These are phyloP conservation scores for Triangularia setosa DNA, from an alignment of 2,329 filamentous ascomycete genomes.

Conservation along the genomic window DNA sequence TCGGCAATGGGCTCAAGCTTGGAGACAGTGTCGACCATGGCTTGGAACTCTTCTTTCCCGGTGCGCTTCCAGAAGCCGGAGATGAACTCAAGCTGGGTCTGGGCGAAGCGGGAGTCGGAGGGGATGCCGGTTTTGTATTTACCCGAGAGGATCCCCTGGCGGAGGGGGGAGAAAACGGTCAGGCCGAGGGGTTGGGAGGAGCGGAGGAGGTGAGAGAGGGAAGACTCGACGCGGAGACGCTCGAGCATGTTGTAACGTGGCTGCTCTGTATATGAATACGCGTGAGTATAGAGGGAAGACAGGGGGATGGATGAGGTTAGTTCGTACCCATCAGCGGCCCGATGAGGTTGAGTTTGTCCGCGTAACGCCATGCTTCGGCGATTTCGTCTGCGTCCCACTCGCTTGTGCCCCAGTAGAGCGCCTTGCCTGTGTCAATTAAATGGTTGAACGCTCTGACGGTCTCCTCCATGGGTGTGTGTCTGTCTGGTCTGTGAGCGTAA, in stretches of 20 bases:
- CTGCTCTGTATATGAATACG: conserved; percentile 27
- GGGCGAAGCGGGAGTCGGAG: conserved; percentile 56
- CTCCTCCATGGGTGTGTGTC: conserved; percentile 57
- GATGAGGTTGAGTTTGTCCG: conserved; percentile 54
- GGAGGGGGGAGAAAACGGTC: conserved; percentile 49
- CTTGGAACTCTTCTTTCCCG: conserved; percentile 51
- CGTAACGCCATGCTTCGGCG: conserved; percentile 51
- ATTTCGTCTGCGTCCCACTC: conserved; percentile 59
- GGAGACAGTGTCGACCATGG: conserved; percentile 53
- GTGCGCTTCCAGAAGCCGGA: conserved; percentile 49
- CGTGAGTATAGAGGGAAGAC: not conserved
- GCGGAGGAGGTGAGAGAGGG: conserved; percentile 54
- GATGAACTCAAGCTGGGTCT: conserved; percentile 53
- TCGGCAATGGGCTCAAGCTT: conserved; percentile 61
- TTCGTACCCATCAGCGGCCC: conserved; percentile 37
- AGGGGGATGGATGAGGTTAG: not conserved
- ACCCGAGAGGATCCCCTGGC: conserved; percentile 54
- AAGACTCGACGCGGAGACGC: conserved; percentile 55
- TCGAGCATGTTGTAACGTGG: conserved; percentile 59
- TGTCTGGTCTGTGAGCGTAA: conserved; percentile 58
- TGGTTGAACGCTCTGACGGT: conserved; percentile 52
- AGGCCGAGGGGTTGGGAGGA: conserved; percentile 29
- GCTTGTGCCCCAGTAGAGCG: conserved; percentile 64
- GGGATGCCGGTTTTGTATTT: conserved; percentile 63
- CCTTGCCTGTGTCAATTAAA: conserved; percentile 59